phyloP scores from a whole-genome alignment of 352 stramenopile genomes.

The Globisporangium middletonii region DNA sequence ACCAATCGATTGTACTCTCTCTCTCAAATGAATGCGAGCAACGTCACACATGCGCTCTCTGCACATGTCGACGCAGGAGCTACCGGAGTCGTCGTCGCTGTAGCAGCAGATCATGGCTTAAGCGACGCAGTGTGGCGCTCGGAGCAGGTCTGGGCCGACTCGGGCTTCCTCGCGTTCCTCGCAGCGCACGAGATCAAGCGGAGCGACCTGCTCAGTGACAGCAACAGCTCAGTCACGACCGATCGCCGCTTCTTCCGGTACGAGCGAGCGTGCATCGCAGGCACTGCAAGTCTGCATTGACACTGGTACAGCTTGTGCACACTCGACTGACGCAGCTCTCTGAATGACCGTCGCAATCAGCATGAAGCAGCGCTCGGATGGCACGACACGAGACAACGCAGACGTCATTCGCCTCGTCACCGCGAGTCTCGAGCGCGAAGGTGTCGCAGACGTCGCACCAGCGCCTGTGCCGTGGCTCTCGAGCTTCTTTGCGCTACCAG shows the following conservation, averaged over 20 bases:
- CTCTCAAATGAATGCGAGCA: no score
- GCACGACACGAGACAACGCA: constrained; percentile 3
- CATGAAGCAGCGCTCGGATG: constrained; percentile 3
- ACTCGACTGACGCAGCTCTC: background rate
- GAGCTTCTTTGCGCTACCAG: constrained; percentile 63
- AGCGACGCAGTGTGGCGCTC: constrained; percentile 25
- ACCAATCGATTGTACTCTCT: no score
- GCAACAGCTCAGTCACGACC: constrained; percentile 12
- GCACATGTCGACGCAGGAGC: no score
- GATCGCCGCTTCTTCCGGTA: constrained; percentile 63
- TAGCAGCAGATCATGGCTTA: no score
- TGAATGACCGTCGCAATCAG: background rate
- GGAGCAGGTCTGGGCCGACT: constrained; percentile 27
- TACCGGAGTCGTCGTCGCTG: no score
- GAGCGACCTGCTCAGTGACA: constrained; percentile 30
- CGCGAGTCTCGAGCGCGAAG: constrained; percentile 3
- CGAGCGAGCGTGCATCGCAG: background rate
- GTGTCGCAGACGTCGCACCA: constrained; percentile 4
- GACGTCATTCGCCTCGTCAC: constrained; percentile 5
- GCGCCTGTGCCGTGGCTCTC: constrained; percentile 40
- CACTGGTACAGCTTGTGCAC: background rate
- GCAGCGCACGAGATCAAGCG: constrained; percentile 35
- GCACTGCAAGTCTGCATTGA: background rate
- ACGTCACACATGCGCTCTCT: no score
- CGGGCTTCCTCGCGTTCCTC: constrained; percentile 59